A percentile compares a stretch with the other conserved stretches of the same genome.
Conservation (phyloP, 1,139 yeast genomes). For the Pichia sp. region DNA sequence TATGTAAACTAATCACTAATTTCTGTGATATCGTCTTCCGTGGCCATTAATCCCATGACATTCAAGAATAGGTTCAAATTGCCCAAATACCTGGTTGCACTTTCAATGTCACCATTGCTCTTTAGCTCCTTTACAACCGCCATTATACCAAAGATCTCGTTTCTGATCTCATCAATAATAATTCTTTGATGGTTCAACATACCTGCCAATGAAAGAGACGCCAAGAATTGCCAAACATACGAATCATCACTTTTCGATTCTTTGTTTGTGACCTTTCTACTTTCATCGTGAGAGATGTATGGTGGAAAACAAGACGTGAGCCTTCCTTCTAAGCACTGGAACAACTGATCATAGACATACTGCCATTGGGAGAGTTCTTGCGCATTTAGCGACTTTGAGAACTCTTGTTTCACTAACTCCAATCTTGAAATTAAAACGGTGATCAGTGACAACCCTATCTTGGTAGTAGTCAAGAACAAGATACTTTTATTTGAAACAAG, state of each 20-base stretch:
- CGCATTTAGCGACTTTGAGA: slow-evolving; percentile 40
- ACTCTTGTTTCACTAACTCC: slow-evolving; percentile 86
- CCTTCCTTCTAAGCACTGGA: slow-evolving; percentile 75
- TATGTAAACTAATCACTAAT: slow-evolving; percentile 24
- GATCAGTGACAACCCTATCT: slow-evolving; percentile 79
- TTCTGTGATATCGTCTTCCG: slow-evolving; percentile 57
- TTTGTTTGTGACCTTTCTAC: slow-evolving; percentile 21
- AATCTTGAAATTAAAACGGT: slow-evolving; percentile 90
- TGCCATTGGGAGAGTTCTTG: slow-evolving; percentile 65
- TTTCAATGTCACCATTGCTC: slow-evolving; percentile 49
- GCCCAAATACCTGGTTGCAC: slow-evolving; percentile 62
- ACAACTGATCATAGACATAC: slow-evolving; percentile 74
- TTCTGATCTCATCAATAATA: slow-evolving; percentile 91
- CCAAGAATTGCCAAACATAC: slow-evolving; percentile 95
- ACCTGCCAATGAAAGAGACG: slow-evolving; percentile 90
- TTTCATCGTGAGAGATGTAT: slow-evolving; percentile 35
- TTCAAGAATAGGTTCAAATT: slow-evolving; percentile 90
- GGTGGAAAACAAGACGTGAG: slow-evolving; percentile 83
- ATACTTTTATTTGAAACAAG: slow-evolving; percentile 67
- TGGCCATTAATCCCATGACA: slow-evolving; percentile 96
- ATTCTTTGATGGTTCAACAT: slow-evolving; percentile 89
- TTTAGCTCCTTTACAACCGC: slow-evolving; percentile 67
- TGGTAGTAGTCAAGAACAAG: slow-evolving; percentile 72
- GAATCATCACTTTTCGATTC: slow-evolving; percentile 58
- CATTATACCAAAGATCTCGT: slow-evolving; percentile 88